Conservation (phyloP, 345 rosid genomes). For the Populus deltoides region DNA sequence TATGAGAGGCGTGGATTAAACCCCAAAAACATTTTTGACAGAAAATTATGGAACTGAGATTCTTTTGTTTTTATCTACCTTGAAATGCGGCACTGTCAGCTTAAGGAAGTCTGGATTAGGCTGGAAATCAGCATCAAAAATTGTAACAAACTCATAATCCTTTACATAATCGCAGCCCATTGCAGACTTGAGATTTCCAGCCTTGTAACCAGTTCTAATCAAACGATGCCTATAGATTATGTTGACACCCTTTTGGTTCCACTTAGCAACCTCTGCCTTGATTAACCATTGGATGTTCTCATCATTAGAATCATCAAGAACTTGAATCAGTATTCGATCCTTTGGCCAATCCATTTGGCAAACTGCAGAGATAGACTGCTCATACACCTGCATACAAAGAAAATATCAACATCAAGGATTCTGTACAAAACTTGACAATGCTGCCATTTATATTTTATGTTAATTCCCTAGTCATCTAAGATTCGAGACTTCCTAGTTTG, state of each 20-base stretch:
- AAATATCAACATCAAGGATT: conserved; percentile 13
- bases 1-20: conserved; percentile 1
- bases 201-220: conserved; percentile 81
- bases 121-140: conserved; percentile 84
- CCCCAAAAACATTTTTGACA: neutral
- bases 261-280: conserved; percentile 55
- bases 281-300: conserved; percentile 64
- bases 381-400: conserved; percentile 54
- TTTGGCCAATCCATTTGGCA: conserved; percentile 88
- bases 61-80: conserved; percentile 38
- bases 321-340: conserved; percentile 62
- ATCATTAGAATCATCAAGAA: conserved; percentile 78
- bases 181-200: conserved; percentile 88
- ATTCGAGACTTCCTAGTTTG: neutral
- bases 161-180: conserved; percentile 74
- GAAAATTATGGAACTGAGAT: neutral
- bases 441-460: neutral
- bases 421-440: neutral
- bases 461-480: neutral
- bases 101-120: conserved; percentile 71
- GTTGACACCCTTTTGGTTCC: conserved; percentile 70
- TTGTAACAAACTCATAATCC: conserved; percentile 77
- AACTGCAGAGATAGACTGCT: conserved; percentile 78
- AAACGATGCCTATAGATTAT: conserved; percentile 69
- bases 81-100: conserved; percentile 74